Conservation (phyloP, 805 yeast species). For the Wickerhamomyces hampshirensis region DNA sequence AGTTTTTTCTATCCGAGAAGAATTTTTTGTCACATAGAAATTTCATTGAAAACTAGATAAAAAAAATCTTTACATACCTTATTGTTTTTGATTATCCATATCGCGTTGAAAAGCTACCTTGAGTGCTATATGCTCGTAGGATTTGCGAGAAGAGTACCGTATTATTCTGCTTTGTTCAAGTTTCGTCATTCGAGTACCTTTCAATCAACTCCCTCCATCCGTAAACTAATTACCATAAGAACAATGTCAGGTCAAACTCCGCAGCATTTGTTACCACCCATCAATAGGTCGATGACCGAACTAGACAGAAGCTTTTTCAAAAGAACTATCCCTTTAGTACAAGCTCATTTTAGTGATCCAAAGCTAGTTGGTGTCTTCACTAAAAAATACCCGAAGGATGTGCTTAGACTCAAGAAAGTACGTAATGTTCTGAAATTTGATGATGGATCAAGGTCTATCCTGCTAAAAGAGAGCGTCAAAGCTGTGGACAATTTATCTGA, state of each 20-base stretch:
- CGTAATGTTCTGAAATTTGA: conserved; percentile 57
- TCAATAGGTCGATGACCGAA: conserved; percentile 55
- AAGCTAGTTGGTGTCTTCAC: conserved; percentile 43
- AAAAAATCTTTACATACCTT: too few species aligned
- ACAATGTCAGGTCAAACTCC: conserved; percentile 4
- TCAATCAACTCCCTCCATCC: too few species aligned
- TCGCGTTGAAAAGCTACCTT: too few species aligned
- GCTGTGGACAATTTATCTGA: conserved; percentile 31
- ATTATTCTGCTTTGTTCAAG: too few species aligned
- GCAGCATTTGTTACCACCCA: conserved; percentile 50
- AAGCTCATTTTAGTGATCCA: conserved; percentile 68
- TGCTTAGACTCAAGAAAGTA: conserved; percentile 66
- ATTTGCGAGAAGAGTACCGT: too few species aligned
- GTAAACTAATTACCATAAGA: too few species aligned
- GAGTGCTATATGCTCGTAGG: too few species aligned
- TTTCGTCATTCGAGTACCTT: too few species aligned
- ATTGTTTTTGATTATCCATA: too few species aligned
- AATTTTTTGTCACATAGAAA: too few species aligned
- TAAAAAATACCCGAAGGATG: conserved; percentile 51
- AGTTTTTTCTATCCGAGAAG: too few species aligned
- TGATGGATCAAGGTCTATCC: conserved; percentile 36
- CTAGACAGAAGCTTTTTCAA: conserved; percentile 66
- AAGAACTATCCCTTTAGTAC: conserved; percentile 53
- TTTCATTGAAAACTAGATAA: too few species aligned
- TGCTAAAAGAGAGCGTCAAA: conserved; percentile 50